phyloP scores from a whole-genome alignment of 306 rosid species.

The Hippophae rhamnoides region DNA sequence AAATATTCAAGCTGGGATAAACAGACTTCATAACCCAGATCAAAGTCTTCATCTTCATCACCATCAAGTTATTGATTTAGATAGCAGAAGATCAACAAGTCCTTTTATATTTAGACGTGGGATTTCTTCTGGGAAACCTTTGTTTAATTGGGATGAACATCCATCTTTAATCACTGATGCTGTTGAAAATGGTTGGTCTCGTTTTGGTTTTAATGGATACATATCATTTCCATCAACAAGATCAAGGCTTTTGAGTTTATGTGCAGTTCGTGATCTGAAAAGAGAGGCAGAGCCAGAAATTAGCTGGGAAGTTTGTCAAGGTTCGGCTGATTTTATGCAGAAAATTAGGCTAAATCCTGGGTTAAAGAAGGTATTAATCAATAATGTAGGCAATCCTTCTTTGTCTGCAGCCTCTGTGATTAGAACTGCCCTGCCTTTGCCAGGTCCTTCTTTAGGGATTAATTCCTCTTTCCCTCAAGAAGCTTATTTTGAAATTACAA shows the following conservation, averaged over 20 bases:
- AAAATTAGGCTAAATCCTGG: constrained; percentile 77
- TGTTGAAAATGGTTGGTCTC: constrained; percentile 89
- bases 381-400: constrained; percentile 20
- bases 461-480: constrained; percentile 73
- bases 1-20: constrained; percentile 23
- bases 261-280: constrained; percentile 39
- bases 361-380: constrained; percentile 19
- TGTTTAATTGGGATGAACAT: constrained; percentile 69
- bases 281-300: constrained; percentile 52
- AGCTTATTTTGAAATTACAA: constrained; percentile 79
- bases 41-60: constrained; percentile 18
- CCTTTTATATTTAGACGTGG: constrained; percentile 34
- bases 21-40: constrained; percentile 7
- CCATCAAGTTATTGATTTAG: constrained; percentile 20
- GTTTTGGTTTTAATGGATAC: constrained; percentile 49
- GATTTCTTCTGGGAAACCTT: constrained; percentile 30
- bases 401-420: constrained; percentile 37
- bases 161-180: constrained; percentile 69
- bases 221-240: constrained; percentile 37
- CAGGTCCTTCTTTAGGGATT: constrained; percentile 69
- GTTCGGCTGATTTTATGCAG: constrained; percentile 76
- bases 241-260: constrained; percentile 47
- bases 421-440: constrained; percentile 64
- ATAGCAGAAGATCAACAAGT: constrained; percentile 26
- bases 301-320: constrained; percentile 73